These are phyloP conservation scores for Juglanconis sp. DNA, from an alignment of 2,329 filamentous ascomycete genomes.

Conservation along the genomic window DNA sequence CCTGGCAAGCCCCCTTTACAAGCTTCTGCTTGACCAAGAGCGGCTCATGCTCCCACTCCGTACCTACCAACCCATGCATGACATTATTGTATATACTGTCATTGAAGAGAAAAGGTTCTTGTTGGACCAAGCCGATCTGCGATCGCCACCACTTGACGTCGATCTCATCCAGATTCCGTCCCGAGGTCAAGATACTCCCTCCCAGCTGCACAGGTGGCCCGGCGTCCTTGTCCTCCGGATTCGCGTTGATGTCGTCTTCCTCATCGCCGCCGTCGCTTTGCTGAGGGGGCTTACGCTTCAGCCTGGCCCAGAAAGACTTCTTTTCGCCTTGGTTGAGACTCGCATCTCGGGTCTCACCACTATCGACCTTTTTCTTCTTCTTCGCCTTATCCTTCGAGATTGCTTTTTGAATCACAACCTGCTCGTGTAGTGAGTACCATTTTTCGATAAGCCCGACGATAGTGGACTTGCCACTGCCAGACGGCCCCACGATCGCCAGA, in stretches of 20 bases:
- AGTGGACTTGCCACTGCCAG: constrained; percentile 72
- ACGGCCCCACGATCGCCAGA: constrained; percentile 71
- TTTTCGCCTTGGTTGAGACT: constrained; percentile 25
- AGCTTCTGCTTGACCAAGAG: constrained; percentile 48
- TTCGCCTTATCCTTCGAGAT: constrained; percentile 45
- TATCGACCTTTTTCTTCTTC: constrained; percentile 37
- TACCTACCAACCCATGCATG: constrained; percentile 44
- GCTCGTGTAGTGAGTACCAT: constrained; percentile 63
- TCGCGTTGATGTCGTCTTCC: constrained; percentile 17
- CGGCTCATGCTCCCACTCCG: constrained; percentile 34
- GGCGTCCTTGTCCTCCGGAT: constrained; percentile 27
- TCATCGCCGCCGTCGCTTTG: constrained; percentile 27
- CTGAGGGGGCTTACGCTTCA: constrained; percentile 19
- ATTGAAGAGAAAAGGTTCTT: constrained; percentile 44
- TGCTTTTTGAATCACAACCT: constrained; percentile 49
- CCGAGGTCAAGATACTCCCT: constrained; percentile 21
- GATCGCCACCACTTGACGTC: constrained; percentile 58
- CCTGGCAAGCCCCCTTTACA: constrained; percentile 61
- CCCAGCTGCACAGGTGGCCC: constrained; percentile 36
- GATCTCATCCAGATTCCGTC: constrained; percentile 52
- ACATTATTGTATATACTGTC: constrained; percentile 54
- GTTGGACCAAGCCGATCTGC: constrained; percentile 41
- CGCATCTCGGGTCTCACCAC: constrained; percentile 13
- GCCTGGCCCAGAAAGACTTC: constrained; percentile 16
- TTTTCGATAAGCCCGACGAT: constrained; percentile 68